Percentiles rank a stretch among this genome's conserved stretches.
Conservation (phyloP, 139 green algal genomes). For the Volvox africanus region DNA sequence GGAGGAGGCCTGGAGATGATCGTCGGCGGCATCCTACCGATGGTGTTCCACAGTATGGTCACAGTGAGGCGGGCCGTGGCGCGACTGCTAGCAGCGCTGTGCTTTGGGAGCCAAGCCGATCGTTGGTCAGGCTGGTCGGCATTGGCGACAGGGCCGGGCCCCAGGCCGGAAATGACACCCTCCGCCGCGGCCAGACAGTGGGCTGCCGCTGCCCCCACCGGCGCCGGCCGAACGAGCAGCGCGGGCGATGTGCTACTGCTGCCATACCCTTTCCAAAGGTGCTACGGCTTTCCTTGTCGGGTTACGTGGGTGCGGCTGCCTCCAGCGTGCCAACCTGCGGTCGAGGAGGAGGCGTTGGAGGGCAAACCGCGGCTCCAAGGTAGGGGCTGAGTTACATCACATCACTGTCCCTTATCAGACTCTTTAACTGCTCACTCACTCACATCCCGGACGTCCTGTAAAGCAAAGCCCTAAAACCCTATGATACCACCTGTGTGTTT, state of each 20-base stretch:
- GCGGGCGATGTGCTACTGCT: constrained; percentile 42
- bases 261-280: constrained; percentile 30
- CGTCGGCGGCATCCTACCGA: constrained; percentile 46
- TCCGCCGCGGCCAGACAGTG: not conserved
- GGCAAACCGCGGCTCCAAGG: constrained; percentile 47
- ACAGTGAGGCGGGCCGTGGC: constrained; percentile 59
- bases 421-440: too few relatives aligned
- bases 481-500: too few relatives aligned
- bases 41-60: constrained; percentile 59
- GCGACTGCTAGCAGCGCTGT: constrained; percentile 55
- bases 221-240: not conserved
- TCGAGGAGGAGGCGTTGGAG: not conserved
- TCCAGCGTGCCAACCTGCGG: not conserved
- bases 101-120: constrained; percentile 55
- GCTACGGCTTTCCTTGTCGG: constrained; percentile 45
- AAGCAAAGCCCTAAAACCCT: too few relatives aligned
- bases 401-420: too few relatives aligned
- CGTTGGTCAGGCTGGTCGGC: constrained; percentile 53
- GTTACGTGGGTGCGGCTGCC: constrained; percentile 46
- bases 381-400: not conserved
- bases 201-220: not conserved
- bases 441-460: too few relatives aligned
- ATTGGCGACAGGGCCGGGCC: not conserved
- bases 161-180: not conserved
- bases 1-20: constrained; percentile 23